A percentile compares a stretch with the other conserved stretches of the same genome.
phyloP scores from a whole-genome alignment of 2,329 filamentous ascomycete species.

The Fusarium camptoceras region DNA sequence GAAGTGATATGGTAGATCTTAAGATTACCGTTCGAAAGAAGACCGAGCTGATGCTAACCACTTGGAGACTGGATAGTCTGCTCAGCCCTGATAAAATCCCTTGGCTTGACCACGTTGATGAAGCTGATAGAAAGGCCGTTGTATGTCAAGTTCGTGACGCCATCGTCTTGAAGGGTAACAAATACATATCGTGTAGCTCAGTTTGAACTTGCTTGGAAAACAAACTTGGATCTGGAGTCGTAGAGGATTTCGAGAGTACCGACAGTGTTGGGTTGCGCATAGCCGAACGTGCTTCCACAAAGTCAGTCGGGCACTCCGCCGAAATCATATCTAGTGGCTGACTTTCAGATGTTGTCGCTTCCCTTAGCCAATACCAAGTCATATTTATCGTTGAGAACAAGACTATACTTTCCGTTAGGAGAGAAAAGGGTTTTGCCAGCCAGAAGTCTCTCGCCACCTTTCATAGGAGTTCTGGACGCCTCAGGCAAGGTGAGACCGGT shows the following conservation, averaged over 20 bases:
- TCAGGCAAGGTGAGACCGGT: rapidly evolving
- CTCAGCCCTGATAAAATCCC: neutral
- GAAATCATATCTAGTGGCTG: no score
- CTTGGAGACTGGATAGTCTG: neutral
- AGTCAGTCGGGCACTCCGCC: neutral
- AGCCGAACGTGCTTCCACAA: neutral
- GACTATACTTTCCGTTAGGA: neutral
- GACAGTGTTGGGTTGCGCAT: neutral
- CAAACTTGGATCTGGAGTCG: no score
- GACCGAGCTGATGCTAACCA: neutral
- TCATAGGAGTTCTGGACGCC: rapidly evolving
- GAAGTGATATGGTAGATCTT: neutral
- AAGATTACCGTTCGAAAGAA: neutral
- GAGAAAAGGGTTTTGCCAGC: rapidly evolving
- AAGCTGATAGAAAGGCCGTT: neutral
- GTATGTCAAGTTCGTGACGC: rapidly evolving
- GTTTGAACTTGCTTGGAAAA: rapidly evolving
- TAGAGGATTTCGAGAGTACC: neutral
- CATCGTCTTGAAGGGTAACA: neutral
- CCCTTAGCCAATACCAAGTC: neutral
- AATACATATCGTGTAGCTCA: neutral
- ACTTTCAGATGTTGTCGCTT: neutral
- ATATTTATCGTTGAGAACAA: neutral
- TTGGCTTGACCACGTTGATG: neutral
- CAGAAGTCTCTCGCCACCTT: neutral